phyloP scores from a whole-genome alignment of 345 rosid genomes.

The Rhodamnia argentea region DNA sequence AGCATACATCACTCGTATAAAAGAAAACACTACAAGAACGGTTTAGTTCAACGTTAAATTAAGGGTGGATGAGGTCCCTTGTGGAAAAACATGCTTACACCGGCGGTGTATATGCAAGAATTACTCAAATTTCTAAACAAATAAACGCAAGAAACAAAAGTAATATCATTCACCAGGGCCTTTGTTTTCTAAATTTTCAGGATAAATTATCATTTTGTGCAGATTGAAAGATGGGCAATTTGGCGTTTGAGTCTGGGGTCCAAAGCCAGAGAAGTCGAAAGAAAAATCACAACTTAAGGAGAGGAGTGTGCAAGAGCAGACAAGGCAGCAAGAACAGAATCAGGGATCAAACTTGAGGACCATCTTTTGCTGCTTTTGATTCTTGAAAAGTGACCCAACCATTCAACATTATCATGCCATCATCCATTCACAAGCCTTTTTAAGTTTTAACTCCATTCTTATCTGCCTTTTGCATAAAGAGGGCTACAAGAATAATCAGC shows the following conservation, averaged over 20 bases:
- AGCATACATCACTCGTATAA: neutral
- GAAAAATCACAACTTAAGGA: neutral
- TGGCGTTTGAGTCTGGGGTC: neutral
- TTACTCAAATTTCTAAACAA: neutral
- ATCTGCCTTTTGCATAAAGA: neutral
- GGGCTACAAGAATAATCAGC: neutral
- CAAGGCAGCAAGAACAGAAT: neutral
- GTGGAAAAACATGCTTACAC: neutral
- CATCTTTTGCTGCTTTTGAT: neutral
- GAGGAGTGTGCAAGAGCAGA: neutral
- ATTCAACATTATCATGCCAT: neutral
- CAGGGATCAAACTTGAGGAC: neutral
- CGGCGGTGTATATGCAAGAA: neutral
- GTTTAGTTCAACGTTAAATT: neutral
- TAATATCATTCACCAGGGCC: neutral
- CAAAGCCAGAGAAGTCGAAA: neutral
- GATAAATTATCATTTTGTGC: neutral
- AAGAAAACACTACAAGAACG: neutral
- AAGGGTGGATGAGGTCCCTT: neutral
- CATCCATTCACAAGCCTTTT: neutral
- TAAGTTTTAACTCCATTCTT: neutral
- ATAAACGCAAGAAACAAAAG: neutral
- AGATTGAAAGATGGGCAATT: neutral
- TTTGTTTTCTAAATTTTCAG: no score
- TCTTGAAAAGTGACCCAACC: neutral